phyloP scores from a whole-genome alignment of 371 early-diverging fungal genomes.

The Saksenaea oblongispora region DNA sequence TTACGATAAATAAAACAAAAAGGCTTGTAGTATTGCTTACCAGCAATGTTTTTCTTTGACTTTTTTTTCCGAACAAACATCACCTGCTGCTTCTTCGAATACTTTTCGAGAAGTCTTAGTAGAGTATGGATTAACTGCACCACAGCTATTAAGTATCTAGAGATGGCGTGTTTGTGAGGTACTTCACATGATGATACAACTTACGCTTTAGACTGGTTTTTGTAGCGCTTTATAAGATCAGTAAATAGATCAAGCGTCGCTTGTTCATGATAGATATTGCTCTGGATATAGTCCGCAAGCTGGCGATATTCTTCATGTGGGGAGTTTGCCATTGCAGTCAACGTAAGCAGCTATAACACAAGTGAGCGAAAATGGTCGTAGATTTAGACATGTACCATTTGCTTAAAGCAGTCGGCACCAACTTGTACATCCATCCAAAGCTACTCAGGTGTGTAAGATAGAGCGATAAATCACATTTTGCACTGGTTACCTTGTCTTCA shows the following conservation, averaged over 20 bases:
- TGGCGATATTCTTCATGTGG: slow-evolving; percentile 55
- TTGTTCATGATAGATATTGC: slow-evolving; percentile 73
- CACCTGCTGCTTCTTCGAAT: slow-evolving; percentile 53
- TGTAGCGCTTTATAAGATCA: slow-evolving; percentile 48
- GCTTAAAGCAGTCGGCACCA: slow-evolving; percentile 61
- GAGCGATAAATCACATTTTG: background rate
- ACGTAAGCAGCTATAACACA: slow-evolving; percentile 44
- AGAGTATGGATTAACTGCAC: slow-evolving; percentile 60
- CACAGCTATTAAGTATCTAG: slow-evolving; percentile 59
- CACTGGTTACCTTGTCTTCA: slow-evolving; percentile 52
- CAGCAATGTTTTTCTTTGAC: background rate
- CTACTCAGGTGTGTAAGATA: background rate
- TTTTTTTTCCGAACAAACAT: slow-evolving; percentile 53
- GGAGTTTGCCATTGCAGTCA: slow-evolving; percentile 55
- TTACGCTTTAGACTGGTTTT: slow-evolving; percentile 50
- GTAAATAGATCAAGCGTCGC: slow-evolving; percentile 60
- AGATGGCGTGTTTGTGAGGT: background rate
- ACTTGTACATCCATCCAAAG: slow-evolving; percentile 47
- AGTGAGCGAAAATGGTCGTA: background rate
- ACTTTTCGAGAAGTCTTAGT: slow-evolving; percentile 63
- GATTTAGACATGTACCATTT: slow-evolving; percentile 42
- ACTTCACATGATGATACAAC: background rate
- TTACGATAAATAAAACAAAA: background rate
- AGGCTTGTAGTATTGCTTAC: background rate
- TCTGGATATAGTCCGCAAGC: slow-evolving; percentile 66